Percentiles rank a stretch among this genome's conserved stretches.
phyloP scores from a whole-genome alignment of 257 asterid species.

The Plectranthus barbatus region DNA sequence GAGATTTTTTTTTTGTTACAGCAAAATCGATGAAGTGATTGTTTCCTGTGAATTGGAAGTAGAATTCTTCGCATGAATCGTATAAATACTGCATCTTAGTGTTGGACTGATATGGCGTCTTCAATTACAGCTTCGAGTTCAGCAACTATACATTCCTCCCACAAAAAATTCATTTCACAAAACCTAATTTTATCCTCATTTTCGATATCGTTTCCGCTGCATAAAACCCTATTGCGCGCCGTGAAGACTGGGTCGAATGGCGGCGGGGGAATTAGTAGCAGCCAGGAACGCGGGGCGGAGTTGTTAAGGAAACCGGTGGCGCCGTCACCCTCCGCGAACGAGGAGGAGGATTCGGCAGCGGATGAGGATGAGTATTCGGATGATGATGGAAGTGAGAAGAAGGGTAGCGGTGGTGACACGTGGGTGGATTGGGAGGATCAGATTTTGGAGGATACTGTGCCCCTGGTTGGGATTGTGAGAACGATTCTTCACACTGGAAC shows the following conservation, averaged over 20 bases:
- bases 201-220: constrained; percentile 30
- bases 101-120: constrained; percentile 12
- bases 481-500: constrained; percentile 88
- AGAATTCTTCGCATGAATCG: not conserved
- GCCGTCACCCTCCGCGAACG: constrained; percentile 22
- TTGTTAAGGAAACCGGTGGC: constrained; percentile 61
- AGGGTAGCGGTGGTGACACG: constrained; percentile 37
- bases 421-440: constrained; percentile 96
- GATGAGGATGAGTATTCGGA: constrained; percentile 28
- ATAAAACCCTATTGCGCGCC: constrained; percentile 27
- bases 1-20: not conserved
- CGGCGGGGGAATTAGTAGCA: constrained; percentile 25
- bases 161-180: constrained; percentile 33
- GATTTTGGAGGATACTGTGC: constrained; percentile 92
- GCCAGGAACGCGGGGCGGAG: constrained; percentile 37
- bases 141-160: constrained; percentile 13
- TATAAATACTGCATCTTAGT: not conserved
- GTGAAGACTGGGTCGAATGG: constrained; percentile 39
- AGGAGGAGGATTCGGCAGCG: constrained; percentile 24
- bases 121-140: constrained; percentile 22
- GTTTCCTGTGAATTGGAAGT: not conserved
- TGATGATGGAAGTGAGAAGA: constrained; percentile 24
- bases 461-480: constrained; percentile 76
- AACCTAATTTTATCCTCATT: constrained; percentile 35
- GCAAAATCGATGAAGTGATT: not conserved